These are phyloP conservation scores for Nannochloropsis gaditana DNA, from an alignment of 108 stramenopile genomes.

Conservation along the genomic window DNA sequence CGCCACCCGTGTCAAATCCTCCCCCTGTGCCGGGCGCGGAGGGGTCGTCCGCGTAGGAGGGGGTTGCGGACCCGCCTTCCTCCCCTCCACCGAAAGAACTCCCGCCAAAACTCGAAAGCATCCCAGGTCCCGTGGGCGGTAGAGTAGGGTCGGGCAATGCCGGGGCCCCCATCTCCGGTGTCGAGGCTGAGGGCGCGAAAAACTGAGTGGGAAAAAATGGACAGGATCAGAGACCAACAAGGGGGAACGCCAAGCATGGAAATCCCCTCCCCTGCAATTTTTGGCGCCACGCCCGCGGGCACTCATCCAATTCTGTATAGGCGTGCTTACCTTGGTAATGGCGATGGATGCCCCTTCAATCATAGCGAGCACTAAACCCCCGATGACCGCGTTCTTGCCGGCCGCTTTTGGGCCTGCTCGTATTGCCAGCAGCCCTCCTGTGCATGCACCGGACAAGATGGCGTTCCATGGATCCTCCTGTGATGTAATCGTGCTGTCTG, in stretches of 20 bases:
- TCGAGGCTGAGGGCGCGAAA: not conserved
- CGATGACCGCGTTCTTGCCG: slow-evolving; percentile 81
- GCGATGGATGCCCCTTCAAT: slow-evolving; percentile 95
- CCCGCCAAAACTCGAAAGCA: slow-evolving; percentile 7
- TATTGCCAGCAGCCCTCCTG: slow-evolving; percentile 85
- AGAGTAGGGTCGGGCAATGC: not conserved
- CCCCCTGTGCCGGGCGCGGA: not conserved
- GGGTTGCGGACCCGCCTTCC: not conserved
- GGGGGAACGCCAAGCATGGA: no score
- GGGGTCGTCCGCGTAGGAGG: not conserved
- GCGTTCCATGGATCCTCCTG: slow-evolving; percentile 98
- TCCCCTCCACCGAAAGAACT: not conserved
- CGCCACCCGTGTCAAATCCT: not conserved
- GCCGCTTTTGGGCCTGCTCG: slow-evolving; percentile 92
- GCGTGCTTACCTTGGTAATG: slow-evolving; percentile 42
- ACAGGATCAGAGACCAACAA: no score
- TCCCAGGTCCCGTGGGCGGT: not conserved
- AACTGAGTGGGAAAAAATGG: not conserved
- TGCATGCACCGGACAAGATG: slow-evolving; percentile 81
- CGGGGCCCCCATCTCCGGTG: not conserved
- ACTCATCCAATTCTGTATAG: not conserved
- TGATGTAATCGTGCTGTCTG: not conserved
- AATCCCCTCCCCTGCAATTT: no score
- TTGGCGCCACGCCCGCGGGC: no score
- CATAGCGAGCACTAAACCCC: slow-evolving; percentile 84